A percentile compares a stretch with the other conserved stretches of the same genome.
Evolutionary conservation across 179 eudicot species (phyloP).

Genomic region (Beta macrorhiza): DNA sequence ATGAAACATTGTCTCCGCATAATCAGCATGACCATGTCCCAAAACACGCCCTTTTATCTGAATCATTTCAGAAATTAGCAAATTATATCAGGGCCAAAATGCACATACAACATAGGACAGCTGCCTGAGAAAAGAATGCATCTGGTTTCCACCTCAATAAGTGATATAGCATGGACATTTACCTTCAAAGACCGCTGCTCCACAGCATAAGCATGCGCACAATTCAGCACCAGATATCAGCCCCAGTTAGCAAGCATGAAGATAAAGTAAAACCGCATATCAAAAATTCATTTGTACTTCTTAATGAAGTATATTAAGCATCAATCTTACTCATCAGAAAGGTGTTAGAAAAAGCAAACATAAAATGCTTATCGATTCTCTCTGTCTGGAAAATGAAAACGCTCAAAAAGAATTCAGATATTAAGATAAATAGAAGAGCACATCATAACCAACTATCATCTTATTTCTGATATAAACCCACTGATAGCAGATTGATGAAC

Average conservation of each 20-base stretch:
- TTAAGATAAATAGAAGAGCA: not conserved
- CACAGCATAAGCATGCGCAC: conserved; percentile 33
- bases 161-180: conserved; percentile 19
- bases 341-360: not conserved
- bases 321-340: not conserved
- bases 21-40: conserved; percentile 74
- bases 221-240: conserved; percentile 24
- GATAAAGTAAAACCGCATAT: not conserved
- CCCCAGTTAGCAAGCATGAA: conserved; percentile 7
- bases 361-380: not conserved
- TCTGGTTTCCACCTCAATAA: not conserved
- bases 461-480: not conserved
- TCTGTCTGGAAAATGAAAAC: not conserved
- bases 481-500: not conserved
- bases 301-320: not conserved
- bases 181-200: conserved; percentile 94
- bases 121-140: not conserved
- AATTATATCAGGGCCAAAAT: not conserved
- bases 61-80: conserved; percentile 23
- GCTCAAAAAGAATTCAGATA: not conserved
- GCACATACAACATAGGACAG: not conserved
- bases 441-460: not conserved
- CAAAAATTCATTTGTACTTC: not conserved
- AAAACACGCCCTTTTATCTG: conserved; percentile 88
- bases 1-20: conserved; percentile 96